A percentile compares a stretch with the other conserved stretches of the same genome.
phyloP scores from a whole-genome alignment of 768 basidiomycete genomes.

The Saitozyma podzolica region DNA sequence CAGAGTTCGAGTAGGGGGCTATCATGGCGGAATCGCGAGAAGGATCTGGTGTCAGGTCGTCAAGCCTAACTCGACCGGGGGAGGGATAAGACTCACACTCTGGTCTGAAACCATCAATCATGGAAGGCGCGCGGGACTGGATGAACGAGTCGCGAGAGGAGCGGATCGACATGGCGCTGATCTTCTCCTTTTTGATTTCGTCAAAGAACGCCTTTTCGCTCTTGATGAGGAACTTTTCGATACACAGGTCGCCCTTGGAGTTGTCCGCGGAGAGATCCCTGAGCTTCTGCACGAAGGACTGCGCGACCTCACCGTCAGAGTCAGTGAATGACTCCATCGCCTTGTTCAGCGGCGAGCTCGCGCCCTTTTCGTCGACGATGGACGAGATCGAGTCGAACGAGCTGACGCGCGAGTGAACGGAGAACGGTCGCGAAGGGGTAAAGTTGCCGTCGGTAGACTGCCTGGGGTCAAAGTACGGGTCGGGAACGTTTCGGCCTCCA shows the following conservation, averaged over 20 bases:
- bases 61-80: constrained; percentile 8
- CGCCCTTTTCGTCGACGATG: constrained; percentile 85
- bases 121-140: constrained; percentile 43
- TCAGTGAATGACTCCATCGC: constrained; percentile 94
- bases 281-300: constrained; percentile 82
- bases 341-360: constrained; percentile 83
- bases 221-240: constrained; percentile 85
- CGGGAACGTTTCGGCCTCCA: constrained; percentile 64
- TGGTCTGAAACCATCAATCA: constrained; percentile 60
- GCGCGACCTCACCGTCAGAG: constrained; percentile 85
- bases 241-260: constrained; percentile 85
- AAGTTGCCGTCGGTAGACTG: constrained; percentile 38
- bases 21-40: constrained; percentile 15
- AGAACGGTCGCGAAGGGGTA: constrained; percentile 74
- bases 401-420: constrained; percentile 71
- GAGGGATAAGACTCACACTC: constrained; percentile 61
- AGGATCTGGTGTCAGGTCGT: constrained; percentile 19
- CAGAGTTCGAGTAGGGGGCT: constrained; percentile 45
- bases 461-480: constrained; percentile 75
- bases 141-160: constrained; percentile 51
- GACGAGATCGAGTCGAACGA: constrained; percentile 90
- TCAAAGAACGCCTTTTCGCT: constrained; percentile 93
- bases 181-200: constrained; percentile 81
- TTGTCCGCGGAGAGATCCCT: constrained; percentile 77
- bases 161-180: constrained; percentile 53